These are phyloP conservation scores for Cladosporium oxysporum DNA, from an alignment of 2,329 filamentous ascomycete genomes.

Conservation along the genomic window DNA sequence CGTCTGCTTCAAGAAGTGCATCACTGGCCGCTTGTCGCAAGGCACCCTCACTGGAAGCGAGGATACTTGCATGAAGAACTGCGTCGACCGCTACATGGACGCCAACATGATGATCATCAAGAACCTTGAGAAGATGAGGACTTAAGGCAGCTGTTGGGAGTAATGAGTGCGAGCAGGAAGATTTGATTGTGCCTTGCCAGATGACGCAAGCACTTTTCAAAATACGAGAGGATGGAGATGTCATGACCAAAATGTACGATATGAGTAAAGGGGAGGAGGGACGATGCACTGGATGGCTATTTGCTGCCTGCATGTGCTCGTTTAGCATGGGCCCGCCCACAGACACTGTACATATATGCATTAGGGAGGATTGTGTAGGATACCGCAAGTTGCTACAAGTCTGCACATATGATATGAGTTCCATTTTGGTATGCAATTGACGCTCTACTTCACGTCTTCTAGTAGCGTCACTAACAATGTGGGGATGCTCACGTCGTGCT, in stretches of 20 bases:
- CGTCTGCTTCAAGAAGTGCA: constrained; percentile 93
- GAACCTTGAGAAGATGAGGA: constrained; percentile 68
- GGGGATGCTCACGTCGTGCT: background rate
- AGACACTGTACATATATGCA: background rate
- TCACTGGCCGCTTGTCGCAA: constrained; percentile 70
- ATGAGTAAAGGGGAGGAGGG: background rate
- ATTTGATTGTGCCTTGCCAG: background rate
- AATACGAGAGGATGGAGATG: background rate
- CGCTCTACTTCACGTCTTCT: background rate
- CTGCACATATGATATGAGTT: background rate
- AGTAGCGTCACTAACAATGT: background rate
- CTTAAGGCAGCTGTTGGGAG: background rate
- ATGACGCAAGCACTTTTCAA: background rate
- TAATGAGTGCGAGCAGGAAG: background rate
- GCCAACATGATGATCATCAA: constrained; percentile 81
- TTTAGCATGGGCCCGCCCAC: background rate
- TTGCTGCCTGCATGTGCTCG: background rate
- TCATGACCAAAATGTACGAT: constrained; percentile 19
- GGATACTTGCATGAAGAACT: constrained; percentile 84
- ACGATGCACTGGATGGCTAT: background rate
- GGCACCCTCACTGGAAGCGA: constrained; percentile 74
- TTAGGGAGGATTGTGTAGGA: background rate
- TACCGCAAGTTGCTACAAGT: background rate
- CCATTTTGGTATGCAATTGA: background rate
- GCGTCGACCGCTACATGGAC: constrained; percentile 91